Evolutionary conservation across 345 rosid genomes (phyloP), one percentile per base, ranked within the genome.

Genomic region (Linum trigynum): DNA sequence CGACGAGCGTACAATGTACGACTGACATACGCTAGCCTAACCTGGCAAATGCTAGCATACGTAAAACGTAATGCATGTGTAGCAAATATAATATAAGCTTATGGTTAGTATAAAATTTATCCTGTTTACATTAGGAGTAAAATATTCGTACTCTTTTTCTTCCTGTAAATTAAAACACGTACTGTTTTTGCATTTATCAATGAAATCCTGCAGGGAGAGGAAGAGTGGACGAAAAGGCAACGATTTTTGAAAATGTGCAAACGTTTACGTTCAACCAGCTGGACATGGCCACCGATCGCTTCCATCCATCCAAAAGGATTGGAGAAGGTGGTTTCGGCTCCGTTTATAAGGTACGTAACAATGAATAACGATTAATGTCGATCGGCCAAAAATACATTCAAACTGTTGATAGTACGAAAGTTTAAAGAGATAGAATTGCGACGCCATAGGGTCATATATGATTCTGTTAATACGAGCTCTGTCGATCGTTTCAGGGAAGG

Each of bases 271-370:
- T 67, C 11, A 9, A 53, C 6, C 76, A 81, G 39, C 55, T 79
- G 51, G 71, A 74, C 45, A 43, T 41, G 36, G 81, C 81, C 37
- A 74, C 81, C 62, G 72, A 70, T 38, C 74, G 69, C 14, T 79
- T 82, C 69, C 59, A 53, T 38, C 14, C 71, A n/a, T 74, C 77
- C 0, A 74, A 72, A 35, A 79, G 73, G 68, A 70, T 79, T n/a
- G 83, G 85, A 1, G 83, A 77, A 70, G 83, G 85, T 17, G 85
- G 85, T 43, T 79, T 76, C 59, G 83, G 85, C 35, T 66, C 67
- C 8, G 83, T 79, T 45, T 79, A 79, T 16, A 74, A 79, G 83
- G 83, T 79, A 10, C 38, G 38, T 57, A 32, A 5, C 61, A 23
- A 23, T 23, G 1, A 23, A 23, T 23, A 1, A 23, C 1, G 0